Percentiles rank a stretch among this genome's conserved stretches.
phyloP scores from a whole-genome alignment of 352 stramenopile genomes.

The Phytophthora macrochlamydospora region DNA sequence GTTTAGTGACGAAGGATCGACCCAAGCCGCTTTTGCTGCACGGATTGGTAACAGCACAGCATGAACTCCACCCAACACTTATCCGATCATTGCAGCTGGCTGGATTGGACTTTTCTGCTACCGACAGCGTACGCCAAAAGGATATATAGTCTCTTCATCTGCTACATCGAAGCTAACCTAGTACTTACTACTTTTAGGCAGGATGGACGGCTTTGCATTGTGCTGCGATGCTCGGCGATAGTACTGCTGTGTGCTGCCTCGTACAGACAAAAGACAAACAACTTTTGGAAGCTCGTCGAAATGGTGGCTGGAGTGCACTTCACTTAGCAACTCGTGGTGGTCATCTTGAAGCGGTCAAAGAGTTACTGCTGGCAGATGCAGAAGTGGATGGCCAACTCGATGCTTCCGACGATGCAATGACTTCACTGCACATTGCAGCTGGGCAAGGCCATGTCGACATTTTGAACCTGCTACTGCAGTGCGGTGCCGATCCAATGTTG shows the following conservation, averaged over 20 bases:
- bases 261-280: not conserved
- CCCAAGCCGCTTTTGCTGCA: conserved; percentile 42
- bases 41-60: conserved; percentile 24
- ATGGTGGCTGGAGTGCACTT: conserved; percentile 44
- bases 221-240: conserved; percentile 37
- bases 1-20: conserved; percentile 10
- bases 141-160: conserved; percentile 1
- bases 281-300: conserved; percentile 15
- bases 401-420: conserved; percentile 26
- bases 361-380: conserved; percentile 36
- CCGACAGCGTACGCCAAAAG: conserved; percentile 27
- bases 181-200: not conserved
- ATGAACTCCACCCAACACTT: conserved; percentile 31
- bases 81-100: conserved; percentile 18
- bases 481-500: conserved; percentile 30
- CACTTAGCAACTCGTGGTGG: conserved; percentile 37
- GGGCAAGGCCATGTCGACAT: conserved; percentile 25
- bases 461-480: conserved; percentile 44
- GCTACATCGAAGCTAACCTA: not conserved
- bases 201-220: conserved; percentile 40
- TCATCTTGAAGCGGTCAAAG: conserved; percentile 37
- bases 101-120: conserved; percentile 34
- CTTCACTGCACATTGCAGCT: conserved; percentile 40
- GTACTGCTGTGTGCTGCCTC: conserved; percentile 27
- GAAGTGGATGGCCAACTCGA: conserved; percentile 34